These are phyloP conservation scores for Diaporthe sp. DNA, from an alignment of 2,329 filamentous ascomycete species.

Conservation along the genomic window DNA sequence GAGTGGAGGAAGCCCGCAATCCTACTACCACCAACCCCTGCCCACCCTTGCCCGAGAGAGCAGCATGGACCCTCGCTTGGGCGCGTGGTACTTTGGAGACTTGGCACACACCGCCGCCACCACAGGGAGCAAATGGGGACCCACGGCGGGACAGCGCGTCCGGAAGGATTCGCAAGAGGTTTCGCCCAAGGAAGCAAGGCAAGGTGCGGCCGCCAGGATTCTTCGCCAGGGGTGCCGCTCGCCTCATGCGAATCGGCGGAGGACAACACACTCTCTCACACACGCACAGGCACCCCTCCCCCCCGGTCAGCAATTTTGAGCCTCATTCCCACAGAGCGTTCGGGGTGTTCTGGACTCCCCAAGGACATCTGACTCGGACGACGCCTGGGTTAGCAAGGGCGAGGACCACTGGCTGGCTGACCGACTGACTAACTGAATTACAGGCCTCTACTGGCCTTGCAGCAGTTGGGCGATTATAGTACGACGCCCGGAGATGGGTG, in stretches of 20 bases:
- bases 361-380: neutral
- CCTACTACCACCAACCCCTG: conserved; percentile 22
- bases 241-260: conserved; percentile 20
- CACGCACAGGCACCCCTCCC: neutral
- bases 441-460: neutral
- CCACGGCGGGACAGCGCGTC: conserved; percentile 21
- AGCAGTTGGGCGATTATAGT: conserved; percentile 8
- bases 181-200: conserved; percentile 29
- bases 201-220: conserved; percentile 41
- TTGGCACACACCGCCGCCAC: conserved; percentile 28
- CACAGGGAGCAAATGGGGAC: conserved; percentile 10
- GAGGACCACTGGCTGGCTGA: neutral
- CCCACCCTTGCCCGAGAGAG: neutral
- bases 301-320: conserved; percentile 40
- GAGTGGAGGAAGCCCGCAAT: conserved; percentile 25
- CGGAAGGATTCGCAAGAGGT: conserved; percentile 25
- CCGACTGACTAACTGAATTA: neutral
- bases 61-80: conserved; percentile 19
- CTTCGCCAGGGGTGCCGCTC: conserved; percentile 2
- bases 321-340: conserved; percentile 40
- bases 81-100: conserved; percentile 26
- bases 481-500: neutral
- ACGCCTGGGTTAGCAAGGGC: conserved; percentile 1
- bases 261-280: neutral
- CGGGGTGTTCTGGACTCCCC: conserved; percentile 38